Base-by-base conservation (phyloP, 2,329 filamentous ascomycete species). In the Microdochium bolleyi region DNA sequence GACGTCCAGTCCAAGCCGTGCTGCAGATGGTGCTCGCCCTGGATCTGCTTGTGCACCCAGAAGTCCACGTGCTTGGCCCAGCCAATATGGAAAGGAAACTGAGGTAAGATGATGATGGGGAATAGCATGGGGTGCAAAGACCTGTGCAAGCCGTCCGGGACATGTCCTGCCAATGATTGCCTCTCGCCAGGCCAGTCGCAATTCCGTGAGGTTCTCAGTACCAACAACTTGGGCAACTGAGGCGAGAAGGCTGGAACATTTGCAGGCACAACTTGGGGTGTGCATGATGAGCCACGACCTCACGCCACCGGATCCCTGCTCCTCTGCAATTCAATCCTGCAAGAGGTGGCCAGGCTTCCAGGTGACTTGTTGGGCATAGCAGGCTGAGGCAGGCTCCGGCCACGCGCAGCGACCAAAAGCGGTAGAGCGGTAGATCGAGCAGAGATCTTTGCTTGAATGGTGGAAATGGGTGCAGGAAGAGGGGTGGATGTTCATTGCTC, bases 311-410 rank as follows among this genome's bases (percentile, higher is more conserved):
- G 41, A 46, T 46, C 41, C 41, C 41, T 46, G 41, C 41, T 19
- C 41, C 41, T 46, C 41, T 46, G 41, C 41, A 46, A 46, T 46
- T 46, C 41, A 46, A 46, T 46, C 41, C 41, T 46, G 41, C 41
- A 46, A 22, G 41, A 16, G 41, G 9, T 16, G 41, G 21, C 27
- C 27, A 46, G 41, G 41, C 22, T 19, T 24, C 41, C 16, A 22
- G 8, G 41, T 19, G 41, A 19, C 41, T 46, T 24, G 16, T 8
- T 11, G 9, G 7, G 8, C 16, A 46, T 22, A 19, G 41, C 7
- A 22, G 41, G 41, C 21, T 24, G 41, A 22, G 10, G 21, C 41
- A 24, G 41, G 14, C 9, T 16, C 16, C 5, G 41, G 19, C 41
- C 41, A 19, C 19, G 41, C 41, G 21, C 7, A 10, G 41, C 19